phyloP scores from a whole-genome alignment of 2,329 filamentous ascomycete genomes.

The Fonsecaea multimorphosa region DNA sequence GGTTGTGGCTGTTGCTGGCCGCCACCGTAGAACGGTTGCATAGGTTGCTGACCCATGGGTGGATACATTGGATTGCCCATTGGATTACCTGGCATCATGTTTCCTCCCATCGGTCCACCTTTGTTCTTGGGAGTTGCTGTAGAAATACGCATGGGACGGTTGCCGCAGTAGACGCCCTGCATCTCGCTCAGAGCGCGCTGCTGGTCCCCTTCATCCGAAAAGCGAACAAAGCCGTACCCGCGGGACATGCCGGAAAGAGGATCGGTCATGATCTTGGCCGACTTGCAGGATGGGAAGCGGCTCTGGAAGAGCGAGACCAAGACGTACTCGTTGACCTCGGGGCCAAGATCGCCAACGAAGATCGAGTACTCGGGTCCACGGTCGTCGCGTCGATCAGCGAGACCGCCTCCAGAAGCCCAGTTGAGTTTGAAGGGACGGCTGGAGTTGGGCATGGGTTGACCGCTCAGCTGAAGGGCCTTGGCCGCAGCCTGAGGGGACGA shows the following conservation, averaged over 20 bases:
- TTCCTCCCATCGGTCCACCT: constrained; percentile 53
- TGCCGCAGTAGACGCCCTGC: constrained; percentile 99
- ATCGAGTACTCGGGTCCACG: constrained; percentile 96
- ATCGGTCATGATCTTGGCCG: constrained; percentile 99
- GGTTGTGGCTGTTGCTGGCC: constrained; percentile 84
- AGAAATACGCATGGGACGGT: constrained; percentile 97
- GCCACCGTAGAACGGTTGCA: constrained; percentile 70
- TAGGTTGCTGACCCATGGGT: constrained; percentile 70
- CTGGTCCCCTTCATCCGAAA: constrained; percentile 93
- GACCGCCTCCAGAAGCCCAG: constrained; percentile 95
- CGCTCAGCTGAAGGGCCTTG: constrained; percentile 90
- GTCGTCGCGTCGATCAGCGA: constrained; percentile 94
- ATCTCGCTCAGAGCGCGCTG: constrained; percentile 95
- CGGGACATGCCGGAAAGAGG: constrained; percentile 97
- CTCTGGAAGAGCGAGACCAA: constrained; percentile 96
- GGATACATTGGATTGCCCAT: constrained; percentile 64
- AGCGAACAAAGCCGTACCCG: constrained; percentile 96
- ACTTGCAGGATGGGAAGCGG: constrained; percentile 97
- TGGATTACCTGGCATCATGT: constrained; percentile 61
- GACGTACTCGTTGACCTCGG: constrained; percentile 98
- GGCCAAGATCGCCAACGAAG: constrained; percentile 96
- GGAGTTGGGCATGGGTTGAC: constrained; percentile 88
- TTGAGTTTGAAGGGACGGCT: constrained; percentile 97
- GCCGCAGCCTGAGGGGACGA: constrained; percentile 78
- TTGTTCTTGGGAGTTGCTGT: constrained; percentile 96